Conservation (phyloP, 2,329 filamentous ascomycete genomes). For the Aspergillus sp. region DNA sequence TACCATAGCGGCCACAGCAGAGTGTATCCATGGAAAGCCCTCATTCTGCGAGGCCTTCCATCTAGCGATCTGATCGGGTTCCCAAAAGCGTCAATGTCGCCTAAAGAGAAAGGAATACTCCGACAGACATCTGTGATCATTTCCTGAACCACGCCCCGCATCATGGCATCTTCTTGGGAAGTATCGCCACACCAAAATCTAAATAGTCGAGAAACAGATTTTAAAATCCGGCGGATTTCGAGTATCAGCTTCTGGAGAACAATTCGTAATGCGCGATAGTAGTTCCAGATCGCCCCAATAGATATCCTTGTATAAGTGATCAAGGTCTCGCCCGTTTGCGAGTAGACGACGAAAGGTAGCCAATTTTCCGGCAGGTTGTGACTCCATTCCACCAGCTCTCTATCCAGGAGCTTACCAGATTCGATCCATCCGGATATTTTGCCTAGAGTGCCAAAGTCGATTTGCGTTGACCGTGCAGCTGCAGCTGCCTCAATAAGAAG, state of each 20-base stretch:
- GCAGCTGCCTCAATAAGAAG: constrained; percentile 19
- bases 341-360: constrained; percentile 29
- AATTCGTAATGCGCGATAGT: constrained; percentile 31
- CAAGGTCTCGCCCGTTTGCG: constrained; percentile 21
- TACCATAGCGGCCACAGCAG: constrained; percentile 37
- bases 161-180: constrained; percentile 1
- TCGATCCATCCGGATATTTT: constrained; percentile 21
- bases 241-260: constrained; percentile 27
- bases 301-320: constrained; percentile 28
- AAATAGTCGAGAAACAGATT: constrained; percentile 2
- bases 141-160: constrained; percentile 22
- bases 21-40: constrained; percentile 27
- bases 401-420: constrained; percentile 17
- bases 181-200: constrained; percentile 2
- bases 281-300: constrained; percentile 28
- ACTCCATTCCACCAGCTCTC: constrained; percentile 26
- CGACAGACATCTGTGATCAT: constrained; percentile 31
- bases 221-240: constrained; percentile 12
- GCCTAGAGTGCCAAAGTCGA: constrained; percentile 10
- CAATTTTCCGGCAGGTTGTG: constrained; percentile 25
- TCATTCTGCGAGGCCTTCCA: constrained; percentile 14
- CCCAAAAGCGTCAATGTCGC: constrained; percentile 28
- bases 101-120: constrained; percentile 29
- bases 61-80: constrained; percentile 13
- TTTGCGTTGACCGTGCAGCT: constrained; percentile 7